Evolutionary conservation across 208 protist genomes (phyloP), one percentile per base, ranked within the genome.

Genomic region (Wallacemonas sp.): DNA sequence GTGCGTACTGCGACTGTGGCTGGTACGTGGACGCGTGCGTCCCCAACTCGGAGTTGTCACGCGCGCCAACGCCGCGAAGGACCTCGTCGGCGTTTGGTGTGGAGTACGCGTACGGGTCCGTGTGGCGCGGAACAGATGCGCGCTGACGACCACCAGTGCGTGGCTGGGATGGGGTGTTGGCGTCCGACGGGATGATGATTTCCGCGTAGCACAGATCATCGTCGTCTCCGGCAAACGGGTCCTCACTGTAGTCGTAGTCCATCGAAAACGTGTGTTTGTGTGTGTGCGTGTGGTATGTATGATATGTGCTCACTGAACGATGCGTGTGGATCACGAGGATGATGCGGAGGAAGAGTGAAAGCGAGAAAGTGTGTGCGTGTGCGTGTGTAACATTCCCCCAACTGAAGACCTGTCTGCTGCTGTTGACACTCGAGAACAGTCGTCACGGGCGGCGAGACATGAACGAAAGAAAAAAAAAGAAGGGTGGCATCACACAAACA

Each of bases 131-230:
- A 12, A 34, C 12, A 5, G 48, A 34, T n/a, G 19, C 11, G 27
- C 48, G 24, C 5, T 19, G 48, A 5, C 12, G 12, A n/a, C 26
- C 48, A 19, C 17, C 17, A 5, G 9, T 5, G 44, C 19, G 17
- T 23, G 48, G 48, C 48, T 56, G n/a, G 0, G 23, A 23, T 11
- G 48, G 48, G 12, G 48, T 56, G n/a, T 56, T 56, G 19, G 24
- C 48, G 12, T 56, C 48, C 5, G 48, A 56, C 0, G 48, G 48
- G 38, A 61, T 38, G 32, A 47, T 34, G 21, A 88, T 76, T 27
- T 80, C 77, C 44, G 78, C 78, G 56, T 80, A 93, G 63, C 83
- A 93, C 21, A 78, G 41, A 26, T 87, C 78, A 58, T 93, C 71
- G 11, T 89, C 69, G 46, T 87, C 76, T 34, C 73, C 70, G 9